These are phyloP conservation scores for Cicer judaicum DNA, from an alignment of 306 rosid species.

Conservation along the genomic window DNA sequence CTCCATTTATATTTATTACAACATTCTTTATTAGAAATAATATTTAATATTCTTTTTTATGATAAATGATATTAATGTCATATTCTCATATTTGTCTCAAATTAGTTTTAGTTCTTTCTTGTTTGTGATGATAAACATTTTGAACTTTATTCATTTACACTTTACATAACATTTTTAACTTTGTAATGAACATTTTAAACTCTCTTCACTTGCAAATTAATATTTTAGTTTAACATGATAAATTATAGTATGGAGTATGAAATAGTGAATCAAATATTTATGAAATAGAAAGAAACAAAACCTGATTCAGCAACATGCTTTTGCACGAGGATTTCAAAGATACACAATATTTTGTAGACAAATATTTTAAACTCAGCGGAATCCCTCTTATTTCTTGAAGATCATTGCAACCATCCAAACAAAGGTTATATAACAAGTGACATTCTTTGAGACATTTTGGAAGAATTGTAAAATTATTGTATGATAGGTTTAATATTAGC, in stretches of 20 bases:
- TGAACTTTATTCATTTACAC: too few relatives aligned
- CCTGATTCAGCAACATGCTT: conserved; percentile 30
- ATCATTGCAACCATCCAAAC: background rate
- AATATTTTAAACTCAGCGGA: background rate
- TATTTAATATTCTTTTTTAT: too few relatives aligned
- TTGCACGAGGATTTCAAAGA: background rate
- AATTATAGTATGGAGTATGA: background rate
- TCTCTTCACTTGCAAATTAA: too few relatives aligned
- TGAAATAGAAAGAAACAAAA: background rate
- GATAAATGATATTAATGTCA: too few relatives aligned
- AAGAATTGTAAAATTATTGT: background rate
- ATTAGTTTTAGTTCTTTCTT: too few relatives aligned
- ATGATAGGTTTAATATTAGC: background rate
- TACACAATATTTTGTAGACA: background rate
- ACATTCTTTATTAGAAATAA: too few relatives aligned
- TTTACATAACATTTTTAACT: too few relatives aligned
- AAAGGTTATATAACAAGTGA: background rate
- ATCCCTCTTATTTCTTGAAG: conserved; percentile 6
- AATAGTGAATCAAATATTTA: background rate
- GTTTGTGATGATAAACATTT: too few relatives aligned
- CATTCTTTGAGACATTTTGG: background rate
- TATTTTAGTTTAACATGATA: background rate
- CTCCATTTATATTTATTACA: background rate
- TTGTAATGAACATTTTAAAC: too few relatives aligned
- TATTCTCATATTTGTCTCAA: too few relatives aligned